Conservation (phyloP, 1,284 basidiomycete genomes). For the Trametes hirsuta region DNA sequence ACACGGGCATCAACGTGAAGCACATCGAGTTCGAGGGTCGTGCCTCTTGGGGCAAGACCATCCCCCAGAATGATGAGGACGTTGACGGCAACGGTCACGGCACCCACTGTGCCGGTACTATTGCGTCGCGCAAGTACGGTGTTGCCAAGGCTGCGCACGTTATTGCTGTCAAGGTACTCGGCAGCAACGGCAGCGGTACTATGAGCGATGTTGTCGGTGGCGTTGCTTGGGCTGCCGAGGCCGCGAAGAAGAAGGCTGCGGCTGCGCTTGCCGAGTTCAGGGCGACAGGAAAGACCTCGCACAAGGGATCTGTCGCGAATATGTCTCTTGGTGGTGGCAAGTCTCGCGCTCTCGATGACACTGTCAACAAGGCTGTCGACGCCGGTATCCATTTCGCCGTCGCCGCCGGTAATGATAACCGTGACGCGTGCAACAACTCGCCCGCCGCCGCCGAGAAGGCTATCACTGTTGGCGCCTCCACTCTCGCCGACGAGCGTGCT, state of each 20-base stretch:
- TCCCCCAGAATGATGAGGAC: slow-evolving; percentile 57
- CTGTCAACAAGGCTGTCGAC: slow-evolving; percentile 86
- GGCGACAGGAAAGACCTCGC: slow-evolving; percentile 45
- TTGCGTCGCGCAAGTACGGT: slow-evolving; percentile 66
- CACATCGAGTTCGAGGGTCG: slow-evolving; percentile 83
- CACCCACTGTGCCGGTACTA: slow-evolving; percentile 47
- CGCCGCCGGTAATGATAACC: slow-evolving; percentile 70
- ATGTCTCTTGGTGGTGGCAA: slow-evolving; percentile 98
- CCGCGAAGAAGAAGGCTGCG: slow-evolving; percentile 60
- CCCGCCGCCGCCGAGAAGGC: slow-evolving; percentile 70
- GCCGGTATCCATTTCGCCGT: slow-evolving; percentile 93
- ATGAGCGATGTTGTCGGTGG: slow-evolving; percentile 95
- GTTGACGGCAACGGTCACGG: slow-evolving; percentile 46
- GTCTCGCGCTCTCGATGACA: slow-evolving; percentile 84
- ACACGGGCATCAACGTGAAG: slow-evolving; percentile 88
- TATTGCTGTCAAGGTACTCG: slow-evolving; percentile 97
- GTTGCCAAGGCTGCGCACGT: slow-evolving; percentile 94
- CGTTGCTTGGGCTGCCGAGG: slow-evolving; percentile 80
- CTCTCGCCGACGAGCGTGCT: slow-evolving; percentile 71
- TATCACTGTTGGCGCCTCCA: slow-evolving; percentile 80
- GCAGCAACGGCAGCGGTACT: slow-evolving; percentile 90
- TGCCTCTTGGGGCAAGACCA: slow-evolving; percentile 43
- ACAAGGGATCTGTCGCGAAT: slow-evolving; percentile 95
- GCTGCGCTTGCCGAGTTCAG: slow-evolving; percentile 67
- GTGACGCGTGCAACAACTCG: slow-evolving; percentile 69